Percentiles rank a stretch among this genome's conserved stretches.
These are phyloP conservation scores for Phytophthora pseudosyringae DNA, from an alignment of 352 stramenopile species.

Conservation along the genomic window DNA sequence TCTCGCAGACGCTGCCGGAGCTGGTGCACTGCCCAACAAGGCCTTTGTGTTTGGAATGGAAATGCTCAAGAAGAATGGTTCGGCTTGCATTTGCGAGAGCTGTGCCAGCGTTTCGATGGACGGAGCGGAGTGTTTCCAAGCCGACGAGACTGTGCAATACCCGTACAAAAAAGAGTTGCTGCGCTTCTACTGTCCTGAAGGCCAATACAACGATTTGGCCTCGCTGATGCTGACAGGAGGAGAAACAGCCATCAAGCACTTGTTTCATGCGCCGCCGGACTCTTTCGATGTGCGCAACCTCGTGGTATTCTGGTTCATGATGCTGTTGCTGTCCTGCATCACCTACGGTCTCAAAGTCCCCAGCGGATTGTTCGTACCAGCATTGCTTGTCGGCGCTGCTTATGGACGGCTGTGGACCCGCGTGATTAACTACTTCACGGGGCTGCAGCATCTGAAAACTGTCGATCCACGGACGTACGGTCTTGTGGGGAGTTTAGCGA, in stretches of 20 bases:
- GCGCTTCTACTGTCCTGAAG: slow-evolving; percentile 94
- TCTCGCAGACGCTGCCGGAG: slow-evolving; percentile 46
- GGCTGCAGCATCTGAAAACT: slow-evolving; percentile 56
- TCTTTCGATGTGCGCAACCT: slow-evolving; percentile 81
- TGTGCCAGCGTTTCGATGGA: slow-evolving; percentile 56
- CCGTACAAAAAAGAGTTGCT: slow-evolving; percentile 91
- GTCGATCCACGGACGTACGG: slow-evolving; percentile 93
- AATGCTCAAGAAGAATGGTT: slow-evolving; percentile 65
- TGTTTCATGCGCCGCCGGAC: slow-evolving; percentile 93
- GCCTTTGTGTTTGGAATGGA: slow-evolving; percentile 79
- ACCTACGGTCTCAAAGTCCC: slow-evolving; percentile 97
- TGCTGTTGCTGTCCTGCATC: slow-evolving; percentile 86
- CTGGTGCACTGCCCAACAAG: slow-evolving; percentile 41
- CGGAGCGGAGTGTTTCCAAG: slow-evolving; percentile 65
- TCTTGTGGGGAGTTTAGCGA: slow-evolving; percentile 95
- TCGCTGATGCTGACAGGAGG: slow-evolving; percentile 95
- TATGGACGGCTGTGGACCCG: slow-evolving; percentile 93
- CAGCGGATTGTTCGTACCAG: slow-evolving; percentile 96
- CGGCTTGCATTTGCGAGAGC: slow-evolving; percentile 77
- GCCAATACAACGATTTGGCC: slow-evolving; percentile 98
- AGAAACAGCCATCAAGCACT: slow-evolving; percentile 94
- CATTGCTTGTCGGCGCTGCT: slow-evolving; percentile 94
- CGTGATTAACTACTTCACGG: slow-evolving; percentile 86
- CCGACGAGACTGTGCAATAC: slow-evolving; percentile 74
- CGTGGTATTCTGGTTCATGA: slow-evolving; percentile 76